Percentiles rank a stretch among this genome's conserved stretches.
Evolutionary conservation across 768 basidiomycete genomes (phyloP).

Genomic region (Crassisporium funariophilum): DNA sequence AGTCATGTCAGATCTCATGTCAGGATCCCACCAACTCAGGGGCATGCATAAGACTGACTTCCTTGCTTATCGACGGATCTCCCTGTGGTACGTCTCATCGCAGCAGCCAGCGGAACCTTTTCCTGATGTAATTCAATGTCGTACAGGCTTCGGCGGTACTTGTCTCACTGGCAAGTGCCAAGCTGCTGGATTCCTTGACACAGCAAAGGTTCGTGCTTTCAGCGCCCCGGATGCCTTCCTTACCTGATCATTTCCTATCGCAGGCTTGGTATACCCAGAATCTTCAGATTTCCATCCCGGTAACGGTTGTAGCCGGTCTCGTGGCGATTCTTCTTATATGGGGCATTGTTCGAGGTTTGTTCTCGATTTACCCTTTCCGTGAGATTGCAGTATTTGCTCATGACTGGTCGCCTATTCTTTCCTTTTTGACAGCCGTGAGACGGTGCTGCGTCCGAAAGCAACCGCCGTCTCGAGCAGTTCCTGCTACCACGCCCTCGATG

Average conservation of each 20-base stretch:
- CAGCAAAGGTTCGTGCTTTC: conserved; percentile 52
- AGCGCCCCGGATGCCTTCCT: conserved; percentile 7
- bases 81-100: conserved; percentile 64
- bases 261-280: conserved; percentile 79
- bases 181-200: conserved; percentile 56
- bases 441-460: conserved; percentile 34
- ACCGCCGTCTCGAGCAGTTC: conserved; percentile 18
- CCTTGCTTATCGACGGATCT: conserved; percentile 77
- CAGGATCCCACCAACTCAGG: conserved; percentile 63
- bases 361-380: conserved; percentile 8
- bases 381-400: conserved; percentile 3
- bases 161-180: conserved; percentile 67
- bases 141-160: conserved; percentile 67
- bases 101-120: conserved; percentile 9
- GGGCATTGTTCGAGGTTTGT: conserved; percentile 46
- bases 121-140: conserved; percentile 10
- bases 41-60: conserved; percentile 70
- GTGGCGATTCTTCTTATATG: conserved; percentile 61
- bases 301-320: conserved; percentile 71
- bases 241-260: conserved; percentile 9
- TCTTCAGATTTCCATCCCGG: conserved; percentile 77
- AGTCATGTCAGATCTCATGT: conserved; percentile 78
- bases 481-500: conserved; percentile 14
- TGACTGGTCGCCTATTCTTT: conserved; percentile 10
- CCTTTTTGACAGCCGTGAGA: conserved; percentile 30